phyloP scores from a whole-genome alignment of 2,329 filamentous ascomycete genomes.

The Saccharata proteae region DNA sequence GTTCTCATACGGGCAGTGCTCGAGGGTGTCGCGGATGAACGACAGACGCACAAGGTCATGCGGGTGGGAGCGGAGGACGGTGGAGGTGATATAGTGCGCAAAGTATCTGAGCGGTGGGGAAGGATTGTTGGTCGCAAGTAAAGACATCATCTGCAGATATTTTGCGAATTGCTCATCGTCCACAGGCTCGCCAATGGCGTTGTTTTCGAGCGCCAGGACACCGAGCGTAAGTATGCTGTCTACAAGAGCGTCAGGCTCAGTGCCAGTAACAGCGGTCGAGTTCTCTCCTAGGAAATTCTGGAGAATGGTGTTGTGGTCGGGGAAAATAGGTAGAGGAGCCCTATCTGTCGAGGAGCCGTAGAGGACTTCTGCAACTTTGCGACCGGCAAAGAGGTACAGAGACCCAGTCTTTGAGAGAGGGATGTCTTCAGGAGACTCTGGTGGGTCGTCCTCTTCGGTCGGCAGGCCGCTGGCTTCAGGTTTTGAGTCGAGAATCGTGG shows the following conservation, averaged over 20 bases:
- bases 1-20: conserved; percentile 41
- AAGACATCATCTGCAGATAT: conserved; percentile 38
- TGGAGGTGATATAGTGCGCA: conserved; percentile 37
- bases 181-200: conserved; percentile 32
- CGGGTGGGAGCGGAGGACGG: conserved; percentile 41
- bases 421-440: conserved; percentile 39
- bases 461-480: conserved; percentile 29
- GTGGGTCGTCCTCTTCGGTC: conserved; percentile 43
- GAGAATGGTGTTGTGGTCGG: conserved; percentile 39
- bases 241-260: conserved; percentile 39
- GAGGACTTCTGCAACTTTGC: conserved; percentile 36
- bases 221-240: conserved; percentile 43
- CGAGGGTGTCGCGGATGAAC: conserved; percentile 43
- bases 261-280: conserved; percentile 27
- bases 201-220: conserved; percentile 35
- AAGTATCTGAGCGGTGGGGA: conserved; percentile 35
- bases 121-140: conserved; percentile 37
- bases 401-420: conserved; percentile 44
- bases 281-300: conserved; percentile 34
- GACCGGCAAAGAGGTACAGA: conserved; percentile 41
- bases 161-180: conserved; percentile 40
- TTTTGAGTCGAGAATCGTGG: conserved; percentile 29
- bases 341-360: conserved; percentile 31
- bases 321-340: conserved; percentile 36
- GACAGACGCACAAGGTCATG: conserved; percentile 39